These are phyloP conservation scores for Pseudonectria buxi DNA, from an alignment of 2,329 filamentous ascomycete species.

Conservation along the genomic window DNA sequence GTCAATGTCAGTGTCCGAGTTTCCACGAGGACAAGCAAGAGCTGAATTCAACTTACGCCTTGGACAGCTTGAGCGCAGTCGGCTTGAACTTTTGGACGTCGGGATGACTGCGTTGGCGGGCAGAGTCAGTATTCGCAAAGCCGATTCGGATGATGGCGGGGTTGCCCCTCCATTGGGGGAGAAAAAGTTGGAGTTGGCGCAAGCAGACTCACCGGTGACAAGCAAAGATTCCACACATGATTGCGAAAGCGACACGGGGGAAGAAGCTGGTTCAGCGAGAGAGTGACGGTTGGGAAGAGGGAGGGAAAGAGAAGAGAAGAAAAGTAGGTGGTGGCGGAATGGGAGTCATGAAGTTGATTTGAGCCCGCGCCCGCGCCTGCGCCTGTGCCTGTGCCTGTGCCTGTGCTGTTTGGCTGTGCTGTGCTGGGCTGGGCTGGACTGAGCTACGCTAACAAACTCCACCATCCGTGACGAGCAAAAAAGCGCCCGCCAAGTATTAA, in stretches of 20 bases:
- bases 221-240: slow-evolving; percentile 95
- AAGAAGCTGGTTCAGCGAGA: not conserved
- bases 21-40: too few relatives aligned
- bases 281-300: slow-evolving; percentile 1
- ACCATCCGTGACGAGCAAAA: too few relatives aligned
- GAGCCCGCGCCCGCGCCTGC: too few relatives aligned
- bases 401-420: too few relatives aligned
- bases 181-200: slow-evolving; percentile 5
- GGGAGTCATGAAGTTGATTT: too few relatives aligned
- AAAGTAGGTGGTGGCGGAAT: too few relatives aligned
- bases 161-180: slow-evolving; percentile 10
- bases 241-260: slow-evolving; percentile 30
- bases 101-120: slow-evolving; percentile 56
- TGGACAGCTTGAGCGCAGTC: slow-evolving; percentile 84
- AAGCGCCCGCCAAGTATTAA: too few relatives aligned
- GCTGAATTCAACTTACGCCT: slow-evolving; percentile 62
- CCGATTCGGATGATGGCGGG: slow-evolving; percentile 13
- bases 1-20: slow-evolving; percentile 6
- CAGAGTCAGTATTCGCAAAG: slow-evolving; percentile 14
- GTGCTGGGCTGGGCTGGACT: too few relatives aligned
- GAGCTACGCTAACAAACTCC: too few relatives aligned
- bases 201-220: slow-evolving; percentile 68
- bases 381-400: too few relatives aligned
- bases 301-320: slow-evolving; percentile 5
- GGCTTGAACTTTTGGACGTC: slow-evolving; percentile 97